Percentiles rank a stretch among this genome's conserved stretches.
Evolutionary conservation across 768 basidiomycete genomes (phyloP).

Genomic region (Obba rivulosa): DNA sequence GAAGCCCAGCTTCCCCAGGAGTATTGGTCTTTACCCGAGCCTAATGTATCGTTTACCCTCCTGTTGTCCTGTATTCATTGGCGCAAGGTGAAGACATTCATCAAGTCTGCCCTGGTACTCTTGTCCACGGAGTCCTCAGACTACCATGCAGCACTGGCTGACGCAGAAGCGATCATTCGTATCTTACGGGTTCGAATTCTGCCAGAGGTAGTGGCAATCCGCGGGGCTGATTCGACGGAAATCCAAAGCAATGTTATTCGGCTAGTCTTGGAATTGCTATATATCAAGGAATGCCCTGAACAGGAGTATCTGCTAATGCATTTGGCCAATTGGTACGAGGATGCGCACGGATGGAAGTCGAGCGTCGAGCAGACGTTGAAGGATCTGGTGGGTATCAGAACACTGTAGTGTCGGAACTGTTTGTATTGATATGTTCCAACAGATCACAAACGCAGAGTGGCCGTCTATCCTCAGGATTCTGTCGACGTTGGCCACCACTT

Average conservation of each 20-base stretch:
- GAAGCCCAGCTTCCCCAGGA: conserved; percentile 28
- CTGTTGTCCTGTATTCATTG: conserved; percentile 41
- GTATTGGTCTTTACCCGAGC: conserved; percentile 41
- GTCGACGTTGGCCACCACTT: conserved; percentile 34
- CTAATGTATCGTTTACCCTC: conserved; percentile 32
- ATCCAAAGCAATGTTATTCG: conserved; percentile 35
- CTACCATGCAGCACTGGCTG: conserved; percentile 6
- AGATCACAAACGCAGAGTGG: conserved; percentile 43
- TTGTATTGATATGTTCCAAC: background rate
- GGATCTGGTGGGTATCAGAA: conserved; percentile 33
- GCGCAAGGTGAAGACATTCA: conserved; percentile 40
- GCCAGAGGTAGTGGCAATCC: conserved; percentile 41
- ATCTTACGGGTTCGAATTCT: conserved; percentile 43
- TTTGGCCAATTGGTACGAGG: conserved; percentile 34
- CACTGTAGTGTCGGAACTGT: background rate
- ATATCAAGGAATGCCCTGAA: conserved; percentile 8
- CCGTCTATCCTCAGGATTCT: conserved; percentile 33
- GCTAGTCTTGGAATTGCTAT: conserved; percentile 38
- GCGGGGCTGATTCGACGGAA: conserved; percentile 25
- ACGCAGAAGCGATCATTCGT: conserved; percentile 29
- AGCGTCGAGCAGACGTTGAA: conserved; percentile 36
- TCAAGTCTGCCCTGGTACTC: conserved; percentile 26
- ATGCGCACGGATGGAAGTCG: conserved; percentile 35
- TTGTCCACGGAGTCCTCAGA: conserved; percentile 17
- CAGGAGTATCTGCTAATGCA: conserved; percentile 16